Base-by-base conservation (phyloP, 2,329 filamentous ascomycete genomes). In the Colletotrichum eremochloae region DNA sequence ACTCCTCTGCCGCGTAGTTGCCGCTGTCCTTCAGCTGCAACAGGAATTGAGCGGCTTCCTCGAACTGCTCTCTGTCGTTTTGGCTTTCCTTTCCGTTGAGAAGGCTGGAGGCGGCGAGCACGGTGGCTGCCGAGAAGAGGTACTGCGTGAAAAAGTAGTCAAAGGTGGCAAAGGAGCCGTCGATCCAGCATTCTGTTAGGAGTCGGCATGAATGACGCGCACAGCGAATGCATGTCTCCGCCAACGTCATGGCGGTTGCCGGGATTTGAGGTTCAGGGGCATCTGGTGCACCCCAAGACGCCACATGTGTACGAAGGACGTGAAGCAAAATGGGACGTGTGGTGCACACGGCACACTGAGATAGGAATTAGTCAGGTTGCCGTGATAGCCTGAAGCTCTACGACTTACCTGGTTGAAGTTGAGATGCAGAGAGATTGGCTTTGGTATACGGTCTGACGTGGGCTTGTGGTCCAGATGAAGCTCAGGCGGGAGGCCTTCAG, bases 141-240 rank as follows among this genome's bases (percentile, higher is more conserved):
- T 85, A 86, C 58, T 86, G 84, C 0, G 82, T 82, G 75, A 83
- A 81, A 58, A 84, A 84, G 75, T 85, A 86, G 70, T 86, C 85
- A 57, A 86, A 85, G 0, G 81, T 85, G 0, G 81, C 78, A 66
- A 86, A 85, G 0, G 84, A 82, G 0, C 85, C 85, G 42, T 84
- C 81, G 2, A 86, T 82, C 85, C 85, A 87, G 15, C 80, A 80
- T 7, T 84, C 80, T 3, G 81, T 83, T 0, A 87, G 76, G 0
- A 86, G 76, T 0, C 80, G 79, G 56, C 81, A 81, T 0, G 85
- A 86, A 44, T 86, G 83, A 0, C 83, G 80, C 0, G 85, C 84
- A 36, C 84, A 85, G 20, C 82, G 80, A 0, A 85, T 80, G 64
- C 85, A 86, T 0, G 85, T 83, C 63, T 85, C 84, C 0, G 84